phyloP scores from a whole-genome alignment of 805 yeast genomes.

The Monosporozyma servazzii region DNA sequence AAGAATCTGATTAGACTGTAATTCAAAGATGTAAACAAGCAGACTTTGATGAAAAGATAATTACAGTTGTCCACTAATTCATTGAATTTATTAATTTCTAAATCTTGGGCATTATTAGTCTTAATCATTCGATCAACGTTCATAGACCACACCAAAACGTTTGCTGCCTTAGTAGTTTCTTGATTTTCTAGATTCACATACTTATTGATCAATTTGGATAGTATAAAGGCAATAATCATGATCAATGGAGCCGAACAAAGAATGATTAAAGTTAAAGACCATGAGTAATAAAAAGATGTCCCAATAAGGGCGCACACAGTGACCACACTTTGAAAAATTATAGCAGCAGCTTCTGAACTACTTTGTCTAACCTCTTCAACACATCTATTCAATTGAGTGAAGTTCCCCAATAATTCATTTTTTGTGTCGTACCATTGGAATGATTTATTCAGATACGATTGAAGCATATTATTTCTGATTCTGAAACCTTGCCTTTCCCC shows the following conservation, averaged over 20 bases:
- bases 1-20: conserved; percentile 47
- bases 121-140: conserved; percentile 52
- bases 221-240: conserved; percentile 36
- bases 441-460: conserved; percentile 36
- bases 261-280: conserved; percentile 78
- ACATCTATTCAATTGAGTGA: conserved; percentile 60
- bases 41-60: conserved; percentile 34
- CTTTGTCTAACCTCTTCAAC: conserved; percentile 66
- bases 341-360: conserved; percentile 55
- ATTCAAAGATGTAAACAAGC: conserved; percentile 45
- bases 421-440: conserved; percentile 57
- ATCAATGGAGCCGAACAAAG: conserved; percentile 68
- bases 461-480: conserved; percentile 41
- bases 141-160: conserved; percentile 62
- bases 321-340: conserved; percentile 44
- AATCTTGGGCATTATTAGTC: conserved; percentile 44
- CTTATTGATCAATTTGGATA: conserved; percentile 43
- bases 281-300: conserved; percentile 66
- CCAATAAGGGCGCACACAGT: conserved; percentile 47
- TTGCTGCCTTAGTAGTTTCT: conserved; percentile 46
- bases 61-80: conserved; percentile 27
- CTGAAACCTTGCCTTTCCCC: conserved; percentile 64
- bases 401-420: conserved; percentile 49
- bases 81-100: conserved; percentile 41
- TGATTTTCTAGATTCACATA: conserved; percentile 50